phyloP scores from a whole-genome alignment of 257 asterid genomes.

The Thymus quinquecostatus region DNA sequence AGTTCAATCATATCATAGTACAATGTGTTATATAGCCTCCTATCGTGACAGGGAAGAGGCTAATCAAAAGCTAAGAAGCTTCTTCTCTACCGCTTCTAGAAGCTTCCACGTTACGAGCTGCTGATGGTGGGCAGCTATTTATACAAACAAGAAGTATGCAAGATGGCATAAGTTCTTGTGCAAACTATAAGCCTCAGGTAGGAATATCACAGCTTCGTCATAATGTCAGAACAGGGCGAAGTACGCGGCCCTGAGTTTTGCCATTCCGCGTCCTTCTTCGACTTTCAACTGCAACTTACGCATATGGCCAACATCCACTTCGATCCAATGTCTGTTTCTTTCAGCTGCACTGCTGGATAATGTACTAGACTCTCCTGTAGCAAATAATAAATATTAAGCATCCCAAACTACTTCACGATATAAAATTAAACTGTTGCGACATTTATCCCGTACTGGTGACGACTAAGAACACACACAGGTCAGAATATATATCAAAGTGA shows the following conservation, averaged over 20 bases:
- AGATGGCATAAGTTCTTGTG: slow-evolving; percentile 20
- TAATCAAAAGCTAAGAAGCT: slow-evolving; percentile 27
- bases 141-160: slow-evolving; percentile 42
- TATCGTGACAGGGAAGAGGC: slow-evolving; percentile 1
- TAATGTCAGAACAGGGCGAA: slow-evolving; percentile 4
- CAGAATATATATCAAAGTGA: neutral
- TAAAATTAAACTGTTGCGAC: slow-evolving; percentile 10
- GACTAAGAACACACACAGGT: slow-evolving; percentile 4
- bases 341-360: slow-evolving; percentile 34
- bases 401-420: slow-evolving; percentile 10
- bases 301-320: slow-evolving; percentile 26
- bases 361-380: slow-evolving; percentile 61
- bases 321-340: slow-evolving; percentile 24
- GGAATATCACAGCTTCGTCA: slow-evolving; percentile 22
- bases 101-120: slow-evolving; percentile 35
- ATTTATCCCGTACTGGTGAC: slow-evolving; percentile 1
- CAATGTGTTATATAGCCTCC: slow-evolving; percentile 37
- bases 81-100: slow-evolving; percentile 28
- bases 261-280: neutral
- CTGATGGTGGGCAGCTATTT: slow-evolving; percentile 45
- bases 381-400: slow-evolving; percentile 25
- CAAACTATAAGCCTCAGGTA: slow-evolving; percentile 3
- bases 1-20: slow-evolving; percentile 40
- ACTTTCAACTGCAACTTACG: slow-evolving; percentile 1
- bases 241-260: slow-evolving; percentile 13